Evolutionary conservation across 78 protist genomes (phyloP), one percentile per base, ranked within the genome.

Genomic region (Mantamonas sphyraenae): DNA sequence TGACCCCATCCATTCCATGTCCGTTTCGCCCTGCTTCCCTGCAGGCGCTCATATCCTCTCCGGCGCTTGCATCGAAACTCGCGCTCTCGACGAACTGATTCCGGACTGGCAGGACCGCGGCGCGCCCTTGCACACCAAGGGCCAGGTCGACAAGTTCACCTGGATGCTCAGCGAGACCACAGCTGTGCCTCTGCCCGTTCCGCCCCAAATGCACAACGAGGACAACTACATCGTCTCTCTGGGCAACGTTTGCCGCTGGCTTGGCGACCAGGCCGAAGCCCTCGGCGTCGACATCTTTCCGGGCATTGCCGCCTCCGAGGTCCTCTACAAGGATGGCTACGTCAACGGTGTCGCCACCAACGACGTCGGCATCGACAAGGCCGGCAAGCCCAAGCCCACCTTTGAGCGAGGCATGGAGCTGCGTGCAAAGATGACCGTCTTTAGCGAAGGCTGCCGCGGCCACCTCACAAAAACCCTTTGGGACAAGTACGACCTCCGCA

Each of bases 381-480:
- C 74, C 57, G 95, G 94, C 26, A 4, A 38, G 28, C 79, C 61
- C 31, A 71, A 65, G 50, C 39, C 0, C 45, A 26, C 73, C 31
- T 95, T 79, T 39, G 77, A 82, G 38, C 83, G 93, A 22, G 99
- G 99, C 26, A 88, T 93, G 92, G 94, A 93, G 77, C 80, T 95
- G 34, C 77, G 61, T 53, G 97, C 92, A 5, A 50, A 51, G 40
- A 42, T 71, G 53, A 95, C 97, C 19, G 28, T 95, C 7, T 76
- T 95, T 57, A 95, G 87, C 7, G 98, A 95, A 66, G 98, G 98
- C 34, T 86, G 94, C 57, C 87, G 88, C 42, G 99, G 99, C 38
- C 72, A 82, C 26, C 56, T 89, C 55, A 75, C 91, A 26, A 89
- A 93, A 82, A 39, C 8, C 26, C 58, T 94, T 31, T 40, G 77